phyloP scores from a whole-genome alignment of 805 yeast species.

The Wickerhamiella kurtzmanii region DNA sequence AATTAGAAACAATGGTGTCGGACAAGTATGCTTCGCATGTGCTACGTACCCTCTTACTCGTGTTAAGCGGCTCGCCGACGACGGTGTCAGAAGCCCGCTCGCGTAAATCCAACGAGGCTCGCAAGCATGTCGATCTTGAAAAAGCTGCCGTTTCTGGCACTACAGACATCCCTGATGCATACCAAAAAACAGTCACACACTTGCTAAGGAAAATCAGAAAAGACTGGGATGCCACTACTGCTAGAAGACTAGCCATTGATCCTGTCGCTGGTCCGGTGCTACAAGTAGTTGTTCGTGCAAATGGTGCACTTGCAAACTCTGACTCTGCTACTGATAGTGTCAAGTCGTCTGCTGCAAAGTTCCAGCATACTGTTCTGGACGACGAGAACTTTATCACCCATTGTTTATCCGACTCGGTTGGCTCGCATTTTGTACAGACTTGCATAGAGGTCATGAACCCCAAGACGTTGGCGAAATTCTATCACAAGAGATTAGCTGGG shows the following conservation, averaged over 20 bases:
- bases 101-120: conserved; percentile 55
- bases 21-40: conserved; percentile 87
- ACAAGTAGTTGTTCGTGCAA: conserved; percentile 13
- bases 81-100: conserved; percentile 61
- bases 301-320: not conserved
- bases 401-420: conserved; percentile 75
- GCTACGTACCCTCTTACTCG: conserved; percentile 53
- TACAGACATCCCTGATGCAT: conserved; percentile 38
- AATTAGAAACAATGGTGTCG: conserved; percentile 42
- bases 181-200: conserved; percentile 31
- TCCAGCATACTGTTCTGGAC: conserved; percentile 8
- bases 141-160: conserved; percentile 31
- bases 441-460: conserved; percentile 51
- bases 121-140: conserved; percentile 39
- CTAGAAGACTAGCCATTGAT: conserved; percentile 66
- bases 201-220: conserved; percentile 22
- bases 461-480: conserved; percentile 58
- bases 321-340: not conserved
- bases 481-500: conserved; percentile 55
- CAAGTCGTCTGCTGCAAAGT: conserved; percentile 6
- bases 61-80: conserved; percentile 62
- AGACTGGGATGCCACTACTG: conserved; percentile 27
- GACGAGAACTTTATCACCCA: conserved; percentile 63
- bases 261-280: conserved; percentile 78
- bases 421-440: conserved; percentile 79